These are phyloP conservation scores for Aristolochia fimbriata DNA, from an alignment of 164 flowering plant species.

Conservation along the genomic window DNA sequence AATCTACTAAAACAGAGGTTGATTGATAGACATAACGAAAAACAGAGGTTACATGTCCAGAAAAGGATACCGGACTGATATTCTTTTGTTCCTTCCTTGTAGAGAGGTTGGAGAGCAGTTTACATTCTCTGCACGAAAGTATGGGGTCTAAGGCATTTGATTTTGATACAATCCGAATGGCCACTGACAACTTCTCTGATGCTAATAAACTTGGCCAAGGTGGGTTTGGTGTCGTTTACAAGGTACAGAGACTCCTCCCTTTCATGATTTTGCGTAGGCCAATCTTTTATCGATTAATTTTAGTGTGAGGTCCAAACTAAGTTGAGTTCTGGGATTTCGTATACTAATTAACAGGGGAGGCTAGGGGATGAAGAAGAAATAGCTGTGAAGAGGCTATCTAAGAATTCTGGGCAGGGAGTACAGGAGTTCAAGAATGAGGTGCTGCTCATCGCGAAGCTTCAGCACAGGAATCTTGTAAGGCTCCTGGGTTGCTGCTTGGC, in stretches of 20 bases:
- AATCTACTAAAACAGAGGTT: too few relatives aligned
- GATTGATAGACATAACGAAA: too few relatives aligned
- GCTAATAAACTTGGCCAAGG: not conserved
- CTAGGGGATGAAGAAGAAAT: slow-evolving; percentile 22
- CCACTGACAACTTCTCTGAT: slow-evolving; percentile 3
- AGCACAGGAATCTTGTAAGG: slow-evolving; percentile 34
- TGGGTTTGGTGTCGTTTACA: slow-evolving; percentile 3
- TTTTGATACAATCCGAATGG: not conserved
- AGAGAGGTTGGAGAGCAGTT: too few relatives aligned
- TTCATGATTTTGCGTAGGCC: too few relatives aligned
- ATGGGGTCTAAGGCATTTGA: not conserved
- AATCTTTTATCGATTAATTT: too few relatives aligned
- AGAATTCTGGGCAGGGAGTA: slow-evolving; percentile 24
- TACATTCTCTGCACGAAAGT: too few relatives aligned
- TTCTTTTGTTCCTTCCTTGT: too few relatives aligned
- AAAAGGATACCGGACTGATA: too few relatives aligned
- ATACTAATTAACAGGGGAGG: slow-evolving; percentile 15
- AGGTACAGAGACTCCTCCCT: not conserved
- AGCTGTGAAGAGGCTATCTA: slow-evolving; percentile 37
- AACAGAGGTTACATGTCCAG: too few relatives aligned
- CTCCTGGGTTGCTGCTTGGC: slow-evolving; percentile 30
- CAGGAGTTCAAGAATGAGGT: slow-evolving; percentile 30
- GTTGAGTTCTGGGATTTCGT: not conserved
- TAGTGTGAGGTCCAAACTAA: too few relatives aligned
- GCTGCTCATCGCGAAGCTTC: slow-evolving; percentile 28